Evolutionary conservation across 345 rosid species (phyloP), one percentile per base, ranked within the genome.

Genomic region (Stellera chamaejasme): DNA sequence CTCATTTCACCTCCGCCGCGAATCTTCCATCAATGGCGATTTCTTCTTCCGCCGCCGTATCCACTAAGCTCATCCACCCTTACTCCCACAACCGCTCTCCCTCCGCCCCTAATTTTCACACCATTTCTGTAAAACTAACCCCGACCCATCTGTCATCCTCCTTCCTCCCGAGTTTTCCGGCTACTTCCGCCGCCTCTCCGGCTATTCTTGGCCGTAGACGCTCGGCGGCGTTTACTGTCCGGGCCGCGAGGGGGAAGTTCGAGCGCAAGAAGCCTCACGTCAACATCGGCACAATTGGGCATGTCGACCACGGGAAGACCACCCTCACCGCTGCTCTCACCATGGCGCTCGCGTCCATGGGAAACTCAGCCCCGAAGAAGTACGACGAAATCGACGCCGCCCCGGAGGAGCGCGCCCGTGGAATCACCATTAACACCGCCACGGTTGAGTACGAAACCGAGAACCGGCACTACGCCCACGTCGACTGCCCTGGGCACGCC

Each of bases 381-480:
- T 86, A 86, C 77, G 93, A 88, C 55, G 98, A 92, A 63, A 92
- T 92, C 46, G 98, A 92, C 41, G 96, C 95, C 13, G 96, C 98
- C 15, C 95, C 98, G 0, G 96, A 88, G 55, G 99, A 93, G 58
- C 77, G 95, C 44, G 97, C 97, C 26, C 82, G 96, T 54, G 95
- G 99, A 13, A 84, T 92, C 72, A 88, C 98, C 10, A 82, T 92
- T 59, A 88, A 92, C 60, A 88, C 96, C 11, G 98, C 96, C 48
- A 92, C 90, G 0, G 96, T 88, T 0, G 98, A 88, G 71, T 92
- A 84, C 61, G 93, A 92, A 82, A 88, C 96, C 0, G 95, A 82
- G 66, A 75, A 65, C 48, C 87, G 95, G 60, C 98, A 91, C 63
- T 88, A 91, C 65, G 95, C 96, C 48, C 98, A 92, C 58, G 96